Percentiles rank a stretch among this genome's conserved stretches.
phyloP scores from a whole-genome alignment of 1,284 basidiomycete genomes.

The Tremellales sp. region DNA sequence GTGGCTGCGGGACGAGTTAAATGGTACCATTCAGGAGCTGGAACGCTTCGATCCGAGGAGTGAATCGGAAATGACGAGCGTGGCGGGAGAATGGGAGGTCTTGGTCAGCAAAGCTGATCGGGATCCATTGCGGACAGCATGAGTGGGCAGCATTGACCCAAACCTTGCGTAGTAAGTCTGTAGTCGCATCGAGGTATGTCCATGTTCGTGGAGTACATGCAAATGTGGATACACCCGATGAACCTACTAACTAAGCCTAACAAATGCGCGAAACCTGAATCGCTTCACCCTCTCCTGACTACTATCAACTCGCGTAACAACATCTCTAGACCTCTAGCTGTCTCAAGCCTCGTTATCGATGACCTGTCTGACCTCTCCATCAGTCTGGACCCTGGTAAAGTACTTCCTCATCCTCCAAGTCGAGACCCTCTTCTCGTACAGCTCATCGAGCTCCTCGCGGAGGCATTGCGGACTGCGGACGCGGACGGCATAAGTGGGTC shows the following conservation, averaged over 20 bases:
- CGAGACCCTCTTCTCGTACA: constrained; percentile 23
- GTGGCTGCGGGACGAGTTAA: constrained; percentile 59
- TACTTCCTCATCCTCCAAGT: constrained; percentile 21
- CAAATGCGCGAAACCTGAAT: too few relatives aligned
- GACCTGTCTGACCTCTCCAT: constrained; percentile 1
- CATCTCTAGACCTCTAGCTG: neutral
- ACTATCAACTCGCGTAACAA: too few relatives aligned
- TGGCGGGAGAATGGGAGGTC: constrained; percentile 35
- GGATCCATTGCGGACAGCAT: constrained; percentile 39
- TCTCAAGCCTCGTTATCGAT: neutral
- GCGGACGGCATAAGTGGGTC: too few relatives aligned
- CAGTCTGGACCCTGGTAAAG: constrained; percentile 22
- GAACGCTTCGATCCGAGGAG: constrained; percentile 50
- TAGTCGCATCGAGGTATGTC: too few relatives aligned
- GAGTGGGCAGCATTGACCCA: too few relatives aligned
- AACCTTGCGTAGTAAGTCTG: too few relatives aligned
- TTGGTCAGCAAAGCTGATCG: constrained; percentile 37
- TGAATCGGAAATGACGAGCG: constrained; percentile 18
- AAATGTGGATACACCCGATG: too few relatives aligned
- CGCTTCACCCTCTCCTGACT: too few relatives aligned
- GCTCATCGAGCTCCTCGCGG: constrained; percentile 33
- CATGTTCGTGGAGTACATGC: too few relatives aligned
- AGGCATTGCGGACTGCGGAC: too few relatives aligned
- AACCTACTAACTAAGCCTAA: too few relatives aligned
- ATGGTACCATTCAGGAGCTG: constrained; percentile 28